Evolutionary conservation across 1,284 basidiomycete species (phyloP), one percentile per base, ranked within the genome.

Genomic region (Pisolithus thermaeus): DNA sequence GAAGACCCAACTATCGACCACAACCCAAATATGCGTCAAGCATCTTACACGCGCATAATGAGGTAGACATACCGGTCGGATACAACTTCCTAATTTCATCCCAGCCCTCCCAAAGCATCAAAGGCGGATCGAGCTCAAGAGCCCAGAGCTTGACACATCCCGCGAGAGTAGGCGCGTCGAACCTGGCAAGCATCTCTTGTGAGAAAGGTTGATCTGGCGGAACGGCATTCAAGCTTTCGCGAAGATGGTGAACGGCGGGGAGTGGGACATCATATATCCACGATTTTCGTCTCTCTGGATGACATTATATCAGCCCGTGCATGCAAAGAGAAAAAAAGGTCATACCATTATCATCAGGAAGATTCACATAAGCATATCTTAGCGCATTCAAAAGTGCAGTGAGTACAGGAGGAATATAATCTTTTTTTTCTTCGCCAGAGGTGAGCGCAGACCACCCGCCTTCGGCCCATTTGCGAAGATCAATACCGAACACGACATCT

Each of bases 221-320:
- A 11, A 91, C 70, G 22, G 79, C 80, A 63, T 96, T 94, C 54
- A 97, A 74, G 2, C 78, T 78, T 64, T 90, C 87, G 54, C 94
- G 84, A 9, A 97, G 80, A 56, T 87, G 84, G 62, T 97, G 94
- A 5, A 87, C 79, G 28, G 84, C 81, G 3, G 80, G 73, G 22
- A 97, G 77, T 1, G 93, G 91, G 2, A 95, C 90, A 59, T 90
- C 85, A 65, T 97, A 96, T 55, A 97, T 90, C 95, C 94, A 97
- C 1, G 84, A 76, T 70, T 88, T 92, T 56, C 95, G 83, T 66
- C 84, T 88, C 68, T 96, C 95, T 84, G 61, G 40, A 39, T 6
- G 43, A 9, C 7, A 49, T 27, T 8, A 43, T 6, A 20, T 25
- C 42, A 5, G 35, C 23, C 62, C 37, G 56, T 55, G 38, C 47